A percentile compares a stretch with the other conserved stretches of the same genome.
These are phyloP conservation scores for Neltuma alba DNA, from an alignment of 306 rosid species.

Conservation along the genomic window DNA sequence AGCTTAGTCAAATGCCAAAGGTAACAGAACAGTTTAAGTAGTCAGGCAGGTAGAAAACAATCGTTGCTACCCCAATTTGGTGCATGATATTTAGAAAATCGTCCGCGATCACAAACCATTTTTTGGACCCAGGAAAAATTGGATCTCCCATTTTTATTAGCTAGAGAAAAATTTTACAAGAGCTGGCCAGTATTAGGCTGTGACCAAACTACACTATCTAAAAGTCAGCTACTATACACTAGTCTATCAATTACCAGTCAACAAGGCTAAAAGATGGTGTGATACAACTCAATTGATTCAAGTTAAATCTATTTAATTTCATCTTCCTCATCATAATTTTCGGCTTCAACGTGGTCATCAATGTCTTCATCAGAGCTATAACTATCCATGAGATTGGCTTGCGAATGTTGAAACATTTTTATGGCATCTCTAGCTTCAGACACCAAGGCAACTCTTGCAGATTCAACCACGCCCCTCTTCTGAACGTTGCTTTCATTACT, in stretches of 20 bases:
- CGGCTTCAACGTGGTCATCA: constrained; percentile 37
- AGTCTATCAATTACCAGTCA: constrained; percentile 14
- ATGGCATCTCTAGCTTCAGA: constrained; percentile 83
- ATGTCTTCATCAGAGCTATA: constrained; percentile 48
- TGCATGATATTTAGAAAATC: constrained; percentile 10
- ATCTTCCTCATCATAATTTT: constrained; percentile 33
- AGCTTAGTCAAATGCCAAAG: background rate
- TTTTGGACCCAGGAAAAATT: constrained; percentile 6
- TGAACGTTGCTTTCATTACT: constrained; percentile 38
- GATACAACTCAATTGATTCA: constrained; percentile 6
- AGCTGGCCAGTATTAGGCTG: background rate
- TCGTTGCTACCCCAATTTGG: background rate
- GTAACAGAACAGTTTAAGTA: background rate
- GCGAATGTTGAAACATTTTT: constrained; percentile 50
- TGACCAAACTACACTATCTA: constrained; percentile 18
- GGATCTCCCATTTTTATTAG: constrained; percentile 20
- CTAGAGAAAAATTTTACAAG: constrained; percentile 12
- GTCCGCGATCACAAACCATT: background rate
- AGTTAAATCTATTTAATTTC: constrained; percentile 41
- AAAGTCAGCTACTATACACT: constrained; percentile 29
- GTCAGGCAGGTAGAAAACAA: background rate
- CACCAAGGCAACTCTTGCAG: constrained; percentile 69
- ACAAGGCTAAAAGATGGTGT: background rate
- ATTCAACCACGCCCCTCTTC: constrained; percentile 50
- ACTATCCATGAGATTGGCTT: constrained; percentile 31